Evolutionary conservation across 139 green algal species (phyloP).

Genomic region (Coelastrella sp.): DNA sequence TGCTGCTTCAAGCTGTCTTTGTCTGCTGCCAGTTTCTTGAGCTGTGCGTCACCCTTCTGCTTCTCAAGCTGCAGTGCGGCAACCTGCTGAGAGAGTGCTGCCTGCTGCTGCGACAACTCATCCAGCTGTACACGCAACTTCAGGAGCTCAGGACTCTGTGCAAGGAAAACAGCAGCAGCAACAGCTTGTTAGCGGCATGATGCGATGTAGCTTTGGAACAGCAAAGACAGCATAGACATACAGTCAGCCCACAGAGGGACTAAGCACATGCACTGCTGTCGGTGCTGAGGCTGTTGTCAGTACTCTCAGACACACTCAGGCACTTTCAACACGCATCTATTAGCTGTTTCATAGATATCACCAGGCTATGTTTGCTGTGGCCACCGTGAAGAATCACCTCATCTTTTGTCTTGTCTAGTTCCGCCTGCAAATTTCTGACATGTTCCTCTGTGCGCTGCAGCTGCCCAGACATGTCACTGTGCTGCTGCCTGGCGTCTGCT

Average conservation of each 20-base stretch:
- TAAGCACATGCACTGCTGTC: no score
- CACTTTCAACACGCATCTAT: no score
- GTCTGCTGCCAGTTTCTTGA: constrained; percentile 28
- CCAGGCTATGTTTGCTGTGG: not conserved
- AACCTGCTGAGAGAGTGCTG: not conserved
- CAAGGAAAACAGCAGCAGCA: not conserved
- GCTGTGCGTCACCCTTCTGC: not conserved
- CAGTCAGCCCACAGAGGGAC: no score
- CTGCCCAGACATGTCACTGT: not conserved
- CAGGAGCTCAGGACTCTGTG: constrained; percentile 17
- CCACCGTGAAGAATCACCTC: not conserved
- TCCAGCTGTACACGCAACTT: not conserved
- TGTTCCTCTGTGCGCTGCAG: not conserved
- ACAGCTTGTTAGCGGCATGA: no score
- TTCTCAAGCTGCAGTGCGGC: not conserved
- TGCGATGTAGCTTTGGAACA: no score
- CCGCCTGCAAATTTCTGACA: not conserved
- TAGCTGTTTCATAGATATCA: no score
- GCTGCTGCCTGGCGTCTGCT: not conserved
- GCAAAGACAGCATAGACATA: not conserved
- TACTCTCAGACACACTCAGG: no score
- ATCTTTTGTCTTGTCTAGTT: not conserved
- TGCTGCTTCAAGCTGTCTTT: constrained; percentile 34
- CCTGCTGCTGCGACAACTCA: not conserved
- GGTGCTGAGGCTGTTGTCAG: no score